A percentile compares a stretch with the other conserved stretches of the same genome.
These are phyloP conservation scores for Punica granatum DNA, from an alignment of 345 rosid genomes.

Conservation along the genomic window DNA sequence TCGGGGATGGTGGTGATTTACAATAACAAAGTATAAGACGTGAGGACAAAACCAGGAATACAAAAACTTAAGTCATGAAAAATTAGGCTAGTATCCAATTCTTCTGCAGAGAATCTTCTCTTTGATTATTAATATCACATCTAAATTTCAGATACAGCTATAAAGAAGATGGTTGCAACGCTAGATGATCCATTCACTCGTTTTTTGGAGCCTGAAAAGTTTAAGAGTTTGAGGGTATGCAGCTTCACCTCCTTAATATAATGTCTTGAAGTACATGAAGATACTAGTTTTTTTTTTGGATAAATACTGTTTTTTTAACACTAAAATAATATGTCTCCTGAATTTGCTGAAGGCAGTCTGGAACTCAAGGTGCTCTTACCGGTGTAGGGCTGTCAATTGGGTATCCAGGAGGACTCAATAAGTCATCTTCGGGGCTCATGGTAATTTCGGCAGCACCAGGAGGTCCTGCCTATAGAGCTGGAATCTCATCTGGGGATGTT, in stretches of 20 bases:
- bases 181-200: conserved; percentile 91
- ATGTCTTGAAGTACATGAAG: background rate
- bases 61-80: no score
- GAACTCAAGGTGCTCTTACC: conserved; percentile 88
- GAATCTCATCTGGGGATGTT: conserved; percentile 70
- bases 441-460: conserved; percentile 87
- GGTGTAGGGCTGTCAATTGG: conserved; percentile 97
- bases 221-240: conserved; percentile 80
- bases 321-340: conserved; percentile 23
- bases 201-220: conserved; percentile 87
- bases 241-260: conserved; percentile 16
- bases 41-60: background rate
- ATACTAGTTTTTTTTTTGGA: background rate
- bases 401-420: conserved; percentile 53
- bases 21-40: background rate
- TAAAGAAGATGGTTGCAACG: conserved; percentile 87
- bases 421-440: conserved; percentile 55
- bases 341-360: conserved; percentile 93
- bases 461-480: conserved; percentile 88
- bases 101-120: background rate
- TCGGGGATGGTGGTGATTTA: background rate
- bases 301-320: background rate
- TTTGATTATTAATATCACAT: background rate
- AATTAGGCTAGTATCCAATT: background rate
- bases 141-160: conserved; percentile 53